Percentiles rank a stretch among this genome's conserved stretches.
Evolutionary conservation across 164 flowering plant species (phyloP).

Genomic region (Piper longum): DNA sequence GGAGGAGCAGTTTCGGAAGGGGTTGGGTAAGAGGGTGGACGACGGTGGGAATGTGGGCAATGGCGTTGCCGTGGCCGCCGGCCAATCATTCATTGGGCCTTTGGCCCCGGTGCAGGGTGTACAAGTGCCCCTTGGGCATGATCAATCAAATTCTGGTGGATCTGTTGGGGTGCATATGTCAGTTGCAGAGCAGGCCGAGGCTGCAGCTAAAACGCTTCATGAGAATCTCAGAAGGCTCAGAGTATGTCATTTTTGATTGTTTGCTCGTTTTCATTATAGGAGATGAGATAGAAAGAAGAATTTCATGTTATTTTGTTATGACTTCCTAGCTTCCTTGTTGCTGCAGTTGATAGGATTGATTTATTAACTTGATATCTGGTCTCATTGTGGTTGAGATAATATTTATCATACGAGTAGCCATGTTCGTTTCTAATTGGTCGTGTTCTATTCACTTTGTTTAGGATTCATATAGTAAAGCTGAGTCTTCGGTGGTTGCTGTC

Average conservation of each 20-base stretch:
- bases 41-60: conserved; percentile 32
- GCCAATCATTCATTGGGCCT: conserved; percentile 20
- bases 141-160: conserved; percentile 9
- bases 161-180: conserved; percentile 41
- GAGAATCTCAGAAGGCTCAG: conserved; percentile 43
- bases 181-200: conserved; percentile 61
- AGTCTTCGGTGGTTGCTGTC: conserved; percentile 33
- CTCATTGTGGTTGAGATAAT: not conserved
- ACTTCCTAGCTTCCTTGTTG: no score
- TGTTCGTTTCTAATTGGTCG: not conserved
- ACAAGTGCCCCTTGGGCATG: conserved; percentile 11
- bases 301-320: no score
- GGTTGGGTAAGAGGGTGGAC: conserved; percentile 75
- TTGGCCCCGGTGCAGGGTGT: conserved; percentile 15
- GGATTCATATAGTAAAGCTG: conserved; percentile 67
- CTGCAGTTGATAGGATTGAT: no score
- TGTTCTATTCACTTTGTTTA: conserved; percentile 7
- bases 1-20: conserved; percentile 91
- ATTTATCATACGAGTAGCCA: not conserved
- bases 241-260: conserved; percentile 22
- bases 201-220: conserved; percentile 53
- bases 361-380: not conserved
- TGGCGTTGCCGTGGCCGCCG: conserved; percentile 10
- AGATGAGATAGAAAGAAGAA: not conserved
- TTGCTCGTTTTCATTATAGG: not conserved